phyloP scores from a whole-genome alignment of 139 green algal species.

The Chlorella vulgaris region DNA sequence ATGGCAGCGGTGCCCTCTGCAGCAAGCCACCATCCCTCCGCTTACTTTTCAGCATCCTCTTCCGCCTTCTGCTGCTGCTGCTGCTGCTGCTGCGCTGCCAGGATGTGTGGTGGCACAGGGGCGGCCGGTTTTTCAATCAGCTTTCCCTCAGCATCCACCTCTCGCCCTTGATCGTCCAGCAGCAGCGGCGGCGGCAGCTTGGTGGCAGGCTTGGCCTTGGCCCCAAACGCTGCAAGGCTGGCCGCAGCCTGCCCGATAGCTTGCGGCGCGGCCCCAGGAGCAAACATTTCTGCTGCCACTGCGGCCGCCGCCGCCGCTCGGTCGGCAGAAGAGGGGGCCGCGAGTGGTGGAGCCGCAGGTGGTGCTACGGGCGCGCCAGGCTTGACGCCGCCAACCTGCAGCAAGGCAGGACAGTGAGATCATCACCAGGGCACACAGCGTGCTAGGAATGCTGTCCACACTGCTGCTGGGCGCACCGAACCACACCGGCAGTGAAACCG shows the following conservation, averaged over 20 bases:
- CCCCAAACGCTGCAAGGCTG: background rate
- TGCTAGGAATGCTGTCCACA: no score
- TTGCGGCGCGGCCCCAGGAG: background rate
- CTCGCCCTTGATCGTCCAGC: conserved; percentile 60
- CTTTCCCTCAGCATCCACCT: conserved; percentile 49
- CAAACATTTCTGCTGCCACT: background rate
- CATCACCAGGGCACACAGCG: no score
- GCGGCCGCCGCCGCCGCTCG: background rate
- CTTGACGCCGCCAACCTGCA: conserved; percentile 16
- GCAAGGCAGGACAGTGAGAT: no score
- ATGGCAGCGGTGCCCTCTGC: no score
- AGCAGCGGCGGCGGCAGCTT: conserved; percentile 44
- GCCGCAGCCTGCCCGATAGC: background rate
- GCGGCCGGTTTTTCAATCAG: conserved; percentile 20
- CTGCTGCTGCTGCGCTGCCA: conserved; percentile 19
- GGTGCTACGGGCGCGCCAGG: background rate
- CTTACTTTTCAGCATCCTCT: conserved; percentile 18
- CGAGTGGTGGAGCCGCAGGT: background rate
- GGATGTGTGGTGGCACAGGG: background rate
- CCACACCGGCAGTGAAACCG: no score
- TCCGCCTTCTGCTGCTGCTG: conserved; percentile 24
- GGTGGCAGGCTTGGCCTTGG: conserved; percentile 7
- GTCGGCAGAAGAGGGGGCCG: background rate
- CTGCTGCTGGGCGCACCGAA: no score
- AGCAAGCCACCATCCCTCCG: background rate